Base-by-base conservation (phyloP, 257 asterid genomes). In the Mentha longifolia region DNA sequence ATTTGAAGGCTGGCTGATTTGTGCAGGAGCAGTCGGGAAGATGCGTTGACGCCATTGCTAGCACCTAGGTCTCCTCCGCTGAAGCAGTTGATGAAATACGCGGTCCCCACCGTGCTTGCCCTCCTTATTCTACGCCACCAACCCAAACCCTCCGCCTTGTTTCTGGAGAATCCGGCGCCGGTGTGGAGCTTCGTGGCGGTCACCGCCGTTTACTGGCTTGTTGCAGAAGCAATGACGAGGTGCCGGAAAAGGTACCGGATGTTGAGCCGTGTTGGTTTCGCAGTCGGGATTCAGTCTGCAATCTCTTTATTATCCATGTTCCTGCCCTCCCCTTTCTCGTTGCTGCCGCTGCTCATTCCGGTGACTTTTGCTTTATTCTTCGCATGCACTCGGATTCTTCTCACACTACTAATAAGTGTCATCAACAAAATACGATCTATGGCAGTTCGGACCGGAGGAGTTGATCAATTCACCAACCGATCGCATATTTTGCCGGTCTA, bases 151-250 rank as follows among this genome's bases (percentile, higher is more conserved):
- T 57, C 62, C 3, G 45, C 10, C 10, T 33, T 51, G 6, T 51
- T 72, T 16, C 35, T 9, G 9, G 56, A 15, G 3, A 65, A 56
- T 25, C 68, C 52, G 3, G 22, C 19, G 4, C 42, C 78, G 5
- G 0, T 46, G 11, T 65, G 67, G 78, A 65, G 68, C 52, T 74
- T 74, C 20, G 9, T 46, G 11, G 61, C 43, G 1, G 60, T 73
- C 10, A 74, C 61, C 2, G 25, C 3, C 9, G 68, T n/a, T 13
- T 74, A 74, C 62, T 74, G 78, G 67, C 30, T 73, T 3, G 28
- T 63, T 5, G 57, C 63, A 2, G 71, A n/a, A 4, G 63, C 33
- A 1, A 41, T 41, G 25, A 22, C 25, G 12, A 1, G 10, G 12
- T 0, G 13, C 10, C 12, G 46, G 6, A 7, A 7, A 9, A 5